Evolutionary conservation across 2,329 filamentous ascomycete genomes (phyloP).

Genomic region (Talaromyces islandicus): DNA sequence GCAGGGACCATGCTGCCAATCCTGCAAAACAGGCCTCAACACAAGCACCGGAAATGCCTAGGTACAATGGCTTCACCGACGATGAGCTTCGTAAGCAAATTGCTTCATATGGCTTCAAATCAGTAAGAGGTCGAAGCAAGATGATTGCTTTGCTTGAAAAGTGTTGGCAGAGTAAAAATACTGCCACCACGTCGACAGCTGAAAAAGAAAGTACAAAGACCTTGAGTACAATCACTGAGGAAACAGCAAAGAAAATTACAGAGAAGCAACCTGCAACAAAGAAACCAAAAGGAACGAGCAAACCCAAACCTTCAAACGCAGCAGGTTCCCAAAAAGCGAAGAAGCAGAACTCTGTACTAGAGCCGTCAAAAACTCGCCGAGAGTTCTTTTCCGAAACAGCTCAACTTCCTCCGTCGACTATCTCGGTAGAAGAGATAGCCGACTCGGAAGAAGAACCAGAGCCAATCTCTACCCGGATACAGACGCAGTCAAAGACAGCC

Average conservation of each 20-base stretch:
- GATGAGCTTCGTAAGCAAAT: constrained; percentile 58
- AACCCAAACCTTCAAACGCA: constrained; percentile 19
- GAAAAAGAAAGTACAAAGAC: neutral
- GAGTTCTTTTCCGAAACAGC: neutral
- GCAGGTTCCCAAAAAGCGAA: neutral
- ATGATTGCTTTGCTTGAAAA: constrained; percentile 66
- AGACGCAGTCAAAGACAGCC: constrained; percentile 6
- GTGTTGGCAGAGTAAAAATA: constrained; percentile 62
- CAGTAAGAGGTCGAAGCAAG: constrained; percentile 59
- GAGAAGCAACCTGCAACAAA: neutral
- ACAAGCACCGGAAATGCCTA: constrained; percentile 39
- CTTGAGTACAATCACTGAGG: neutral
- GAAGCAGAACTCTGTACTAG: neutral
- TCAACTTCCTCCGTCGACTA: constrained; percentile 5
- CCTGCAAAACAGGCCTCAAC: neutral
- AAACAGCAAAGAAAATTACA: neutral
- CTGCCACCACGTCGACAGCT: neutral
- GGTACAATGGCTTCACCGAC: constrained; percentile 58
- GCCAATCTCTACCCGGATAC: constrained; percentile 23
- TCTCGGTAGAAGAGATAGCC: constrained; percentile 31
- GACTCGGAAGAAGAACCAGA: constrained; percentile 31
- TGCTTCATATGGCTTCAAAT: constrained; percentile 64
- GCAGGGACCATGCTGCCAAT: neutral
- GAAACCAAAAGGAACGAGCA: constrained; percentile 9
- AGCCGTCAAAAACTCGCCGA: neutral